Conservation (phyloP, 148 eudicot genomes). For the Bassia scoparia region DNA sequence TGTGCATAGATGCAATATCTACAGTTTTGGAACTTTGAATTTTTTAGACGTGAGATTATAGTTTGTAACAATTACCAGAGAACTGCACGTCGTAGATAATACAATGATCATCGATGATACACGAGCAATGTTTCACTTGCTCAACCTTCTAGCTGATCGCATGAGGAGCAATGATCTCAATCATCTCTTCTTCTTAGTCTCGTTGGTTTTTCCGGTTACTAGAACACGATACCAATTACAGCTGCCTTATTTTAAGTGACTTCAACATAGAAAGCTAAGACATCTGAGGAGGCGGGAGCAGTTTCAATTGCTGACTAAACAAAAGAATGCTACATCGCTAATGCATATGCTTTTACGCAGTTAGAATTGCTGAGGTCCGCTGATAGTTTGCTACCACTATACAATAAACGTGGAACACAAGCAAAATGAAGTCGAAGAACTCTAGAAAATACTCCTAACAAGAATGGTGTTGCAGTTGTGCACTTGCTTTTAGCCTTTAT, state of each 20-base stretch:
- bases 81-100: too few species aligned
- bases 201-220: too few species aligned
- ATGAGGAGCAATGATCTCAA: too few species aligned
- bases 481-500: neutral
- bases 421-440: neutral
- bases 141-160: too few species aligned
- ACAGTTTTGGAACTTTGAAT: too few species aligned
- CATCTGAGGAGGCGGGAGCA: neutral
- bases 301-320: neutral
- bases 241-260: neutral
- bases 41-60: too few species aligned
- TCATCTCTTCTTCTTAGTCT: too few species aligned
- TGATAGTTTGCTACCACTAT: slow-evolving; percentile 1
- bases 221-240: neutral
- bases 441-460: slow-evolving; percentile 4
- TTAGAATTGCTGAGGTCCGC: neutral
- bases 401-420: slow-evolving; percentile 14
- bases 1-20: too few species aligned
- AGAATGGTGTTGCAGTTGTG: slow-evolving; percentile 2
- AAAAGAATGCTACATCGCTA: neutral
- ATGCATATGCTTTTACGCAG: too few species aligned
- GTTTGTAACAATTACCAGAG: too few species aligned
- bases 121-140: too few species aligned
- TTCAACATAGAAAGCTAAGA: neutral
- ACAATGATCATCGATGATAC: too few species aligned